These are phyloP conservation scores for Cyclotella sp. DNA, from an alignment of 108 stramenopile genomes.

Conservation along the genomic window DNA sequence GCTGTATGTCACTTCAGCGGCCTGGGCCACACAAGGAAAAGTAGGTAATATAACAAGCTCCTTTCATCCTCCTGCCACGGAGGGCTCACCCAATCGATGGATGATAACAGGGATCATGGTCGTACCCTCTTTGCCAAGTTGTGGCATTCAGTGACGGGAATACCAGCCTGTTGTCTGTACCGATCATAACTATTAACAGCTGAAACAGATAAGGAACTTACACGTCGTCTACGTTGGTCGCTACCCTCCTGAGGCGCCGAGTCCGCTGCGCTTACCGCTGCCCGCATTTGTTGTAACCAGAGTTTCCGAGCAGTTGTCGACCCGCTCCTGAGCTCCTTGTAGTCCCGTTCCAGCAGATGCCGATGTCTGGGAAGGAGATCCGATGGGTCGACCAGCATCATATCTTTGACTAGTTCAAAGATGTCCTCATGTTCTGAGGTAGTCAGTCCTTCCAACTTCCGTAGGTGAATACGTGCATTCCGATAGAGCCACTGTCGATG, in stretches of 20 bases:
- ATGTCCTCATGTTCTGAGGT: not conserved
- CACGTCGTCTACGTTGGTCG: not conserved
- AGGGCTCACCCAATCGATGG: no score
- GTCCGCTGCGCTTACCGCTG: conserved; percentile 2
- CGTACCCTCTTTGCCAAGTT: not conserved
- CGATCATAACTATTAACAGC: not conserved
- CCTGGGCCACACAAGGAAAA: no score
- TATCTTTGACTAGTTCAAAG: not conserved
- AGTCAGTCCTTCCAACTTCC: not conserved
- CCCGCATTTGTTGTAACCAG: conserved; percentile 12
- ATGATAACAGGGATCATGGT: no score
- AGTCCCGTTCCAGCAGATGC: not conserved
- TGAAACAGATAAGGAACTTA: not conserved
- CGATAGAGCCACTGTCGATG: no score
- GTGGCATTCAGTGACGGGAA: not conserved
- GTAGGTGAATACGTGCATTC: not conserved
- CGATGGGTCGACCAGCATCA: no score
- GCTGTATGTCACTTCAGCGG: no score
- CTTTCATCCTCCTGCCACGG: no score
- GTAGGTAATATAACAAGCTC: no score
- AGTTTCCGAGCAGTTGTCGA: not conserved
- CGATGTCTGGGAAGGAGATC: conserved; percentile 2
- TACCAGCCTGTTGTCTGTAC: not conserved
- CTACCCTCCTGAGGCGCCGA: not conserved
- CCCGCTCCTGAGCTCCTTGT: not conserved